Evolutionary conservation across 148 eudicot species (phyloP).

Genomic region (Linanthus parryae): DNA sequence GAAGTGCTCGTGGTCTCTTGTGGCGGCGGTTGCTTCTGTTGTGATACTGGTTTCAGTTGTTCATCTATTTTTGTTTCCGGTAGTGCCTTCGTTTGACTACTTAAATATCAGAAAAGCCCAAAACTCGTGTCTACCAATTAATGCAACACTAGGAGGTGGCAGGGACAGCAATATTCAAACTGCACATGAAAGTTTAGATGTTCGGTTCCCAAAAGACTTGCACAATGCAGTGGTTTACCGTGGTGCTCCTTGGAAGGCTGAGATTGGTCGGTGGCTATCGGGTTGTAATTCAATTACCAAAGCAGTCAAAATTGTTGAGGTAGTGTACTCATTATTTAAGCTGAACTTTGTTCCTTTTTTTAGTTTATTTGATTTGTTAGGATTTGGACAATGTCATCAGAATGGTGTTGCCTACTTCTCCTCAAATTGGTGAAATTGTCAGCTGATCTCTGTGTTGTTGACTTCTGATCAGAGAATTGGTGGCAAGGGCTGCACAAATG

Average conservation of each 20-base stretch:
- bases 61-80: constrained; percentile 51
- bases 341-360: not conserved
- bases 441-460: not conserved
- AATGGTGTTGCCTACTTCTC: not conserved
- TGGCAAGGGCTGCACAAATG: constrained; percentile 57
- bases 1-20: constrained; percentile 57
- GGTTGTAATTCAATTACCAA: constrained; percentile 51
- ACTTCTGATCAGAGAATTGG: constrained; percentile 44
- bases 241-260: constrained; percentile 90
- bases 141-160: constrained; percentile 30
- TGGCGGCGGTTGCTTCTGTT: constrained; percentile 40
- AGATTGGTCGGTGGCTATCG: constrained; percentile 83
- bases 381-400: not conserved
- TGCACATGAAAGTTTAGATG: constrained; percentile 22
- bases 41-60: constrained; percentile 39
- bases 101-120: constrained; percentile 34
- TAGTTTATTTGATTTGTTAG: not conserved
- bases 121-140: constrained; percentile 26
- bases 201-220: constrained; percentile 52
- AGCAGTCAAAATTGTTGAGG: constrained; percentile 64
- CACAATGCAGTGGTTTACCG: constrained; percentile 67
- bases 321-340: constrained; percentile 16
- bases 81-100: constrained; percentile 36
- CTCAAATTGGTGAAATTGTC: not conserved
- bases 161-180: constrained; percentile 11